Evolutionary conservation across 768 basidiomycete species (phyloP), one percentile per base, ranked within the genome.

Genomic region (Suillus subaureus): DNA sequence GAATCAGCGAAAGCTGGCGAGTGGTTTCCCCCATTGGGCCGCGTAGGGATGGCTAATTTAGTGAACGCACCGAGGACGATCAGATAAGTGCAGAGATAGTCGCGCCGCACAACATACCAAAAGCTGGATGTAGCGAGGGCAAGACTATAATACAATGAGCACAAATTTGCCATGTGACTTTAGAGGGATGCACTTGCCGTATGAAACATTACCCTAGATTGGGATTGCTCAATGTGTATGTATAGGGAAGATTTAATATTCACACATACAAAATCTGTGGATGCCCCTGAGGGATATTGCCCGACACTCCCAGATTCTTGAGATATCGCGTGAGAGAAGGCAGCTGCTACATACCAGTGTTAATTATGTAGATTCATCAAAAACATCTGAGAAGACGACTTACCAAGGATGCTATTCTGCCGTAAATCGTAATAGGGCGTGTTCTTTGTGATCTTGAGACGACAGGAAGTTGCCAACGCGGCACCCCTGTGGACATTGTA

Each of bases 201-300:
- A 87, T 51, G 89, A 84, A 61, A 93, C 85, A 68, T 93, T 92
- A 1, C 92, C 92, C 91, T 93, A 72, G 61, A 64, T 64, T 37
- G 70, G 56, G 49, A 69, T 72, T 61, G n/a, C 62, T 69, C 52
- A 68, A 61, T 61, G 39, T 23, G 12, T 6, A 9, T n/a, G 35
- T 26, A 28, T 52, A 8, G 8, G 33, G 55, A 55, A 56, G 69
- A 56, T 54, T 56, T 56, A 64, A 54, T 45, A 43, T 57, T 33
- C 43, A 63, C 4, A 80, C 90, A 79, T 67, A 92, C 92, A 74
- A 93, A 92, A 75, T 93, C 92, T 11, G 92, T 92, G 6, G 90
- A 92, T 4, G 89, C 91, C 21, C 77, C 77, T 11, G 85, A 79
- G 4, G 81, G 77, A 12, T 71, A 77, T 51, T 74, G 70, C n/a